Evolutionary conservation across 257 asterid genomes (phyloP), one percentile per base, ranked within the genome.

Genomic region (Galeopsis tetrahit): DNA sequence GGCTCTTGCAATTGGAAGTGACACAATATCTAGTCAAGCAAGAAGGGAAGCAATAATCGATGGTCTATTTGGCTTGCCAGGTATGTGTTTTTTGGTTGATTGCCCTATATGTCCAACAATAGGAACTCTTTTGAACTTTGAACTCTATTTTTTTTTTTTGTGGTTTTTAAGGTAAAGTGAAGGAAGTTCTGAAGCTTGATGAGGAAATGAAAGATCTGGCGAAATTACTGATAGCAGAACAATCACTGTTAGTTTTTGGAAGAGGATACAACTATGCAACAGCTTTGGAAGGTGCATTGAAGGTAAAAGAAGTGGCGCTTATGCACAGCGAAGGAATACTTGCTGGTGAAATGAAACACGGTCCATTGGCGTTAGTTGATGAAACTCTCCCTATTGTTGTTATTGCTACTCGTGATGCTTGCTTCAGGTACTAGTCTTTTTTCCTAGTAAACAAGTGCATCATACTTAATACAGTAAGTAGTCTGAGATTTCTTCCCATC

Each of bases 301-400:
- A 93, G 86, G 98, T 93, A 67, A 90, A 93, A 85, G 98, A 93
- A 86, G 98, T 93, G 57, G 86, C 98, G 36, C 96, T 93, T 31
- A 93, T 93, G 98, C 98, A 93, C 79, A 93, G 98, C 72, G 97
- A 90, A 83, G 98, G 98, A 69, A 90, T 93, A 79, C 96, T 93
- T 73, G 97, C 97, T 13, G 98, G 98, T 53, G 98, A 93, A 83
- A 93, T 93, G 98, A 93, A 93, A 73, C 98, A 93, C 44, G 98
- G 98, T 13, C 98, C 97, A 8, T 77, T 93, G 82, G 98, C 98
- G 65, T 79, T 93, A 69, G 98, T 93, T 17, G 98, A 93, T 61
- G 96, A 93, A 61, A 93, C 83, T 79, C 96, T 93, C 73, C 97
- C 98, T 15, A 90, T 90, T 59, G 80, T 93, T 49, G 98, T 93